Conservation (phyloP, 805 yeast genomes). For the Pichia californica region DNA sequence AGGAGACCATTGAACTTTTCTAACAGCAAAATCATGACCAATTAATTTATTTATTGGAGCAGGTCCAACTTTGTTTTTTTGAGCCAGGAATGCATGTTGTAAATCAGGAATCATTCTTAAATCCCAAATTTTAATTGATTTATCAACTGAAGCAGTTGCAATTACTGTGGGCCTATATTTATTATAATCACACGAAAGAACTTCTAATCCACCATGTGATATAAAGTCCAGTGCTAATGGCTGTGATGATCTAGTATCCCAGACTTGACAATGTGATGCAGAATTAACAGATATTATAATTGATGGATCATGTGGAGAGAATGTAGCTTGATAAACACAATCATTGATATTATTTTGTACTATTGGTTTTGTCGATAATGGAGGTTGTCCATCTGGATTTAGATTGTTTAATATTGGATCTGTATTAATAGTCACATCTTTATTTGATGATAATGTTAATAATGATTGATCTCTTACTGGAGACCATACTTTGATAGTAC, state of each 20-base stretch:
- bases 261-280: conserved; percentile 65
- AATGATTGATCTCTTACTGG: conserved; percentile 53
- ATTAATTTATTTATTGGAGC: conserved; percentile 68
- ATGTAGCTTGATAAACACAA: conserved; percentile 74
- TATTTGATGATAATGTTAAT: conserved; percentile 42
- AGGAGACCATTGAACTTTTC: conserved; percentile 85
- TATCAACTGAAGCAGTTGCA: conserved; percentile 92
- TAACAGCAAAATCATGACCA: conserved; percentile 87
- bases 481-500: conserved; percentile 73
- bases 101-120: conserved; percentile 52
- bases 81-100: conserved; percentile 31
- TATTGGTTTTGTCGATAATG: conserved; percentile 32
- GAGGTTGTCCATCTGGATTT: conserved; percentile 20
- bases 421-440: conserved; percentile 18
- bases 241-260: conserved; percentile 73
- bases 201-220: conserved; percentile 78
- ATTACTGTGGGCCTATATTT: conserved; percentile 74
- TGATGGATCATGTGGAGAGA: conserved; percentile 80
- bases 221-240: conserved; percentile 54
- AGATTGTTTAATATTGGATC: too few relatives aligned
- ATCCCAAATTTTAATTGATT: conserved; percentile 82
- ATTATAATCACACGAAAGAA: conserved; percentile 81
- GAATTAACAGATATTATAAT: conserved; percentile 66
- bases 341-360: conserved; percentile 33
- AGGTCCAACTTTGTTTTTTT: conserved; percentile 45